Conservation (phyloP, 257 asterid genomes). For the Penstemon davidsonii region DNA sequence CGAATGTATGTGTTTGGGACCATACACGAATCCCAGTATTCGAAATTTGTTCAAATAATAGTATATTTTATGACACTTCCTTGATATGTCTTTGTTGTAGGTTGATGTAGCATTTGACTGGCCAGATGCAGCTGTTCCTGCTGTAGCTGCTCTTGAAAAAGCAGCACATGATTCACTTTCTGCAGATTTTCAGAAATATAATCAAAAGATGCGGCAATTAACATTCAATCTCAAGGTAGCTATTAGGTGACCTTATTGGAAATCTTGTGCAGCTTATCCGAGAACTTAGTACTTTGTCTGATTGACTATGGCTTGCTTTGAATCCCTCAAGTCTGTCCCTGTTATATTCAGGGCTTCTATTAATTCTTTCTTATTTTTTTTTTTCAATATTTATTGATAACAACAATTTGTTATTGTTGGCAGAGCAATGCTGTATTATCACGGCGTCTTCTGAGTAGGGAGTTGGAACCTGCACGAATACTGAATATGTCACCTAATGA, state of each 20-base stretch:
- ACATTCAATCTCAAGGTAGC: slow-evolving; percentile 72
- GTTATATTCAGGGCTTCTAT: not conserved
- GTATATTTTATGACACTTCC: not conserved
- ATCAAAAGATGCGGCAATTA: slow-evolving; percentile 76
- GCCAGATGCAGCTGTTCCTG: slow-evolving; percentile 69
- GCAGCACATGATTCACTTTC: slow-evolving; percentile 60
- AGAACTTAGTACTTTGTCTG: slow-evolving; percentile 19
- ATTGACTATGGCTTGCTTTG: slow-evolving; percentile 6
- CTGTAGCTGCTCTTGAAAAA: slow-evolving; percentile 70
- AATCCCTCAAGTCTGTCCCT: slow-evolving; percentile 18
- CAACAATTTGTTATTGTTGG: slow-evolving; percentile 25
- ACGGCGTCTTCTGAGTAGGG: slow-evolving; percentile 66
- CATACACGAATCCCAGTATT: too few relatives aligned
- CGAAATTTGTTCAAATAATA: not conserved
- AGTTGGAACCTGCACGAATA: slow-evolving; percentile 74
- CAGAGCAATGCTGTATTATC: slow-evolving; percentile 61
- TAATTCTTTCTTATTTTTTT: slow-evolving; percentile 10
- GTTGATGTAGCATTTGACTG: slow-evolving; percentile 45
- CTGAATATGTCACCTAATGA: slow-evolving; percentile 71
- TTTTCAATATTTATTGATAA: slow-evolving; percentile 15
- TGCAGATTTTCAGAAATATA: slow-evolving; percentile 65
- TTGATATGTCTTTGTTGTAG: slow-evolving; percentile 36
- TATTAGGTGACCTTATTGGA: not conserved
- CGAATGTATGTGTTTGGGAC: slow-evolving; percentile 31
- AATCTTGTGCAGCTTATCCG: not conserved